phyloP scores from a whole-genome alignment of 306 rosid genomes.

The Lithocarpus polystachyus region DNA sequence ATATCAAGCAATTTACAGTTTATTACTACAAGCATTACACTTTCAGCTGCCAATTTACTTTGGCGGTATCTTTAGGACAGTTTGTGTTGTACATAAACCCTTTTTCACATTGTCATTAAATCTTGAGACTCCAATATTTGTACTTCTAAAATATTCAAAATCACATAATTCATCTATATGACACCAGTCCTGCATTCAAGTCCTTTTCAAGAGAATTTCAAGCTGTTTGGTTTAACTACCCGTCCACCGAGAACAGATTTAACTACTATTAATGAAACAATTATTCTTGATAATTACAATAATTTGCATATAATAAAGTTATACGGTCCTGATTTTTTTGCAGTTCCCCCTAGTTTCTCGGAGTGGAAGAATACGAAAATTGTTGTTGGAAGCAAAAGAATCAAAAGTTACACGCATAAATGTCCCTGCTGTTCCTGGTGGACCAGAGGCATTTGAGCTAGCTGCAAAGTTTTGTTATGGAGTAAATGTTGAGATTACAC shows the following conservation, averaged over 20 bases:
- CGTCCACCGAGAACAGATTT: background rate
- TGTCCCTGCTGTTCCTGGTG: conserved; percentile 73
- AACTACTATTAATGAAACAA: background rate
- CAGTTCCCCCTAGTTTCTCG: conserved; percentile 95
- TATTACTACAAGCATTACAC: background rate
- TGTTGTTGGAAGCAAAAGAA: conserved; percentile 81
- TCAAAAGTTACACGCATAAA: conserved; percentile 58
- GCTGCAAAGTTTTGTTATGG: conserved; percentile 96
- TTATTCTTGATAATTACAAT: background rate
- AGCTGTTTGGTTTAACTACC: background rate
- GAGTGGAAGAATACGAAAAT: conserved; percentile 82
- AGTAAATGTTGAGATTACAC: conserved; percentile 61
- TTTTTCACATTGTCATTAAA: background rate
- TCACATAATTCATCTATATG: background rate
- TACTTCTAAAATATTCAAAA: background rate
- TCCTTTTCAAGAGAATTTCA: background rate
- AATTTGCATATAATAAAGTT: background rate
- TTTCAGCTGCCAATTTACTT: background rate
- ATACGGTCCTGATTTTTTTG: conserved; percentile 9
- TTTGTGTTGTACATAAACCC: background rate
- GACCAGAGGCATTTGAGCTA: conserved; percentile 81
- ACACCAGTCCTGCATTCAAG: background rate
- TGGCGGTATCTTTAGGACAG: background rate
- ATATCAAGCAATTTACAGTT: background rate
- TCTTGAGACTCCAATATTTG: background rate